Conservation (phyloP, 2,329 filamentous ascomycete species). For the Coniochaeta pulveracea region DNA sequence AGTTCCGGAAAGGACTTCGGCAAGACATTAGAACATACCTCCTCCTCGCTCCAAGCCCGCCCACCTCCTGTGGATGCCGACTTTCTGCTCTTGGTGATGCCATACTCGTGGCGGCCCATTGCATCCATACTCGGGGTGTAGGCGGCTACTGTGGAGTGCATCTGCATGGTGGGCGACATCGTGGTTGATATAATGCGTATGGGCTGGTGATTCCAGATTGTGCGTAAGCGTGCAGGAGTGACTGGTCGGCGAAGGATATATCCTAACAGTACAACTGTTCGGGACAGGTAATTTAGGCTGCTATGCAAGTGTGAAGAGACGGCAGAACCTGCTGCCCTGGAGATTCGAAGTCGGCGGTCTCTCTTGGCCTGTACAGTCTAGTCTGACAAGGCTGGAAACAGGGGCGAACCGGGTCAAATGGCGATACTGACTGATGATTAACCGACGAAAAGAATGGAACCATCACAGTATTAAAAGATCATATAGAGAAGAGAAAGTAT, state of each 20-base stretch:
- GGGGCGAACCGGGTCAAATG: too few relatives aligned
- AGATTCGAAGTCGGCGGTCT: slow-evolving; percentile 26
- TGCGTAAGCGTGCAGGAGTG: too few relatives aligned
- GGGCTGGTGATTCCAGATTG: too few relatives aligned
- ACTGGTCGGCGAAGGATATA: too few relatives aligned
- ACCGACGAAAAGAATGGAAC: too few relatives aligned
- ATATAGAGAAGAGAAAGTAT: slow-evolving; percentile 17
- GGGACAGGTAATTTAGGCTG: too few relatives aligned
- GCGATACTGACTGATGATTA: too few relatives aligned
- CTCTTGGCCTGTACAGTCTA: not conserved
- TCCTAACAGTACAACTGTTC: too few relatives aligned
- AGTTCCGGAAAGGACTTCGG: not conserved
- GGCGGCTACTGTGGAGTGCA: slow-evolving; percentile 28
- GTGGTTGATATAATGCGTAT: slow-evolving; percentile 8
- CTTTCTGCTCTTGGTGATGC: slow-evolving; percentile 56
- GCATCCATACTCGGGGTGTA: slow-evolving; percentile 42
- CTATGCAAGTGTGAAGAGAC: not conserved
- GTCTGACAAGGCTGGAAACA: slow-evolving; percentile 9
- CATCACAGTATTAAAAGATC: too few relatives aligned
- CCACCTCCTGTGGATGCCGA: slow-evolving; percentile 61
- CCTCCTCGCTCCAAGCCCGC: slow-evolving; percentile 76
- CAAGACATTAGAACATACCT: too few relatives aligned
- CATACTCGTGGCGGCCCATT: slow-evolving; percentile 46
- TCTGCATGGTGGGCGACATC: slow-evolving; percentile 41
- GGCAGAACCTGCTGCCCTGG: slow-evolving; percentile 31